Percentiles rank a stretch among this genome's conserved stretches.
Conservation (phyloP, 805 yeast species). For the Kuraishia molischiana region DNA sequence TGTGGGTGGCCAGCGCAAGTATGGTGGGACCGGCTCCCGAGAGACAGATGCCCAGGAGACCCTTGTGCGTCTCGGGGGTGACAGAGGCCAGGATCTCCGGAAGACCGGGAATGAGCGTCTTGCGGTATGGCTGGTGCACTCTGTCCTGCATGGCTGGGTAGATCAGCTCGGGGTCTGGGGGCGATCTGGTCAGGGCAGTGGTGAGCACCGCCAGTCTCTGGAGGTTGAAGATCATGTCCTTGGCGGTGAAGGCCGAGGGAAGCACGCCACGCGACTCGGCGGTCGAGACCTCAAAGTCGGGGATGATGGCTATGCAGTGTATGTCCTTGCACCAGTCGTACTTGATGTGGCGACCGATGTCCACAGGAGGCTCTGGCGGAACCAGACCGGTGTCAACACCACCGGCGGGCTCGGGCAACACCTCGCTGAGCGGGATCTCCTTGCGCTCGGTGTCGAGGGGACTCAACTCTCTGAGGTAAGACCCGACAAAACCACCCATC, state of each 20-base stretch:
- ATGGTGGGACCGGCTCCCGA: conserved; percentile 99
- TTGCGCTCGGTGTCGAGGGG: conserved; percentile 64
- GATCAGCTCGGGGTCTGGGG: conserved; percentile 75
- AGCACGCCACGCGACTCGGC: conserved; percentile 86
- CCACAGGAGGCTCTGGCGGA: conserved; percentile 76
- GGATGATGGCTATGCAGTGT: conserved; percentile 85
- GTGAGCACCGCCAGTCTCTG: conserved; percentile 92
- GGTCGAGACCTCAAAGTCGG: conserved; percentile 90
- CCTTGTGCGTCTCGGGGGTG: conserved; percentile 75
- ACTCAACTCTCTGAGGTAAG: conserved; percentile 74
- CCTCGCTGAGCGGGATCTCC: conserved; percentile 77
- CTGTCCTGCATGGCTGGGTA: conserved; percentile 95
- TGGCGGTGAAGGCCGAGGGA: conserved; percentile 67
- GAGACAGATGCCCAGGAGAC: conserved; percentile 86
- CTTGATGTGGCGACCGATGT: conserved; percentile 82
- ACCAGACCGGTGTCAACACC: conserved; percentile 58
- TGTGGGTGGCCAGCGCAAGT: conserved; percentile 82
- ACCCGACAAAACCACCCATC: conserved; percentile 98
- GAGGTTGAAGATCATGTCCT: conserved; percentile 84
- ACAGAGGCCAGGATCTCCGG: conserved; percentile 69
- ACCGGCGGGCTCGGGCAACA: conserved; percentile 70
- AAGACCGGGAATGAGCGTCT: conserved; percentile 85
- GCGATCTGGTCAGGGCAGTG: conserved; percentile 77
- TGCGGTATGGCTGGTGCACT: conserved; percentile 95
- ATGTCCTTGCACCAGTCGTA: conserved; percentile 76